phyloP scores from a whole-genome alignment of 208 protist species.

The Tritrichomonas foetus region DNA sequence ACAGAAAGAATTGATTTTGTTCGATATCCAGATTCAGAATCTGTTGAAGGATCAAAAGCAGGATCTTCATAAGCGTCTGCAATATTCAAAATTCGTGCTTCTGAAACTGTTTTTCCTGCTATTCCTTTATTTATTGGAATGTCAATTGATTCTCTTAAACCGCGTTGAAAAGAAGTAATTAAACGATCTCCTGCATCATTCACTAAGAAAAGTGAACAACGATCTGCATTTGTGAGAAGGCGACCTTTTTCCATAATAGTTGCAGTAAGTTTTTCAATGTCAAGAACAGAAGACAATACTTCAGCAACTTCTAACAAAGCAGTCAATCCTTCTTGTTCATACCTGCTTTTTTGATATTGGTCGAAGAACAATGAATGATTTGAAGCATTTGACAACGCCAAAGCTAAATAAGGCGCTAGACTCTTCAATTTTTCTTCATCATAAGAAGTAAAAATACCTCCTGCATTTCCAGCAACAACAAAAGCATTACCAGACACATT shows the following conservation, averaged over 20 bases:
- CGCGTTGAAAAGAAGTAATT: neutral
- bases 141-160: neutral
- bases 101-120: neutral
- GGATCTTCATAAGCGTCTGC: neutral
- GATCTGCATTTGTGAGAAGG: neutral
- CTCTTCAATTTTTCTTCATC: neutral
- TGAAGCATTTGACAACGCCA: neutral
- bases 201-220: neutral
- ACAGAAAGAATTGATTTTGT: neutral
- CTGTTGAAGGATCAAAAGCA: neutral
- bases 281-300: neutral
- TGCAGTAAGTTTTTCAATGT: neutral
- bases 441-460: neutral
- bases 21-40: neutral
- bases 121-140: conserved; percentile 16
- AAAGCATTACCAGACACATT: neutral
- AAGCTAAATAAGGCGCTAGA: neutral
- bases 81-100: neutral
- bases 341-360: neutral
- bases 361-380: neutral
- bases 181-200: neutral
- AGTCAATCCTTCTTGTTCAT: neutral
- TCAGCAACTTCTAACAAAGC: neutral
- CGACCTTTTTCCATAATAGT: conserved; percentile 2
- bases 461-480: neutral